These are phyloP conservation scores for Epichloe sylvatica DNA, from an alignment of 2,329 filamentous ascomycete species.

Conservation along the genomic window DNA sequence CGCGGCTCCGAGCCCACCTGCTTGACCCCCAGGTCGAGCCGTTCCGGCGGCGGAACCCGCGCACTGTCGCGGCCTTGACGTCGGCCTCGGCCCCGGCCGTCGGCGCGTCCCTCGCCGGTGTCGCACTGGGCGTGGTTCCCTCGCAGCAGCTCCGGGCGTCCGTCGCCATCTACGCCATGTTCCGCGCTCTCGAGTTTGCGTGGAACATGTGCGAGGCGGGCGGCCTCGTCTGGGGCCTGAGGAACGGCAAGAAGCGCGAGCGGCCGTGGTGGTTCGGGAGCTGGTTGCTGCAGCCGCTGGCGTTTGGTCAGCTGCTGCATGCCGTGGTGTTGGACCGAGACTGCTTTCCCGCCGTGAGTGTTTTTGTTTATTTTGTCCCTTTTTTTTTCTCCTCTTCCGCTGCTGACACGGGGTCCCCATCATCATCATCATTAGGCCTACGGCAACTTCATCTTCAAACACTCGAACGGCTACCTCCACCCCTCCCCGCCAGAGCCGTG, in stretches of 20 bases:
- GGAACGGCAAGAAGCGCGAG: conserved; percentile 35
- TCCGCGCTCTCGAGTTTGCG: conserved; percentile 68
- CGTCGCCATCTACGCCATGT: conserved; percentile 68
- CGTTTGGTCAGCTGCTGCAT: conserved; percentile 63
- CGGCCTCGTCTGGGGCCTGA: conserved; percentile 49
- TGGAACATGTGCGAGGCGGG: conserved; percentile 74
- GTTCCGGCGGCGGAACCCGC: conserved; percentile 73
- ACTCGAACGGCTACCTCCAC: conserved; percentile 70
- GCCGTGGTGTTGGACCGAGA: conserved; percentile 66
- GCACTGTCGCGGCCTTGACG: conserved; percentile 59
- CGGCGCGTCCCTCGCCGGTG: conserved; percentile 77
- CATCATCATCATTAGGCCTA: neutral
- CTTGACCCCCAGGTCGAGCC: conserved; percentile 67
- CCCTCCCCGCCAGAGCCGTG: conserved; percentile 53
- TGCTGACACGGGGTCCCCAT: no score
- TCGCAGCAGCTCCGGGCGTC: conserved; percentile 54
- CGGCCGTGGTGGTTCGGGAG: conserved; percentile 73
- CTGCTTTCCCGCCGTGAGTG: conserved; percentile 48
- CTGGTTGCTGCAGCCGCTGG: conserved; percentile 66
- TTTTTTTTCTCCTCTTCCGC: neutral
- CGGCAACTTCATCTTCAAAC: conserved; percentile 46
- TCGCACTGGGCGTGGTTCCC: conserved; percentile 66
- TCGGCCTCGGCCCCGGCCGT: conserved; percentile 75
- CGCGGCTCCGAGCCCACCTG: conserved; percentile 62
- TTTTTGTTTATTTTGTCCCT: neutral